Base-by-base conservation (phyloP, 2,329 filamentous ascomycete species). In the Tolypocladium inflatum region DNA sequence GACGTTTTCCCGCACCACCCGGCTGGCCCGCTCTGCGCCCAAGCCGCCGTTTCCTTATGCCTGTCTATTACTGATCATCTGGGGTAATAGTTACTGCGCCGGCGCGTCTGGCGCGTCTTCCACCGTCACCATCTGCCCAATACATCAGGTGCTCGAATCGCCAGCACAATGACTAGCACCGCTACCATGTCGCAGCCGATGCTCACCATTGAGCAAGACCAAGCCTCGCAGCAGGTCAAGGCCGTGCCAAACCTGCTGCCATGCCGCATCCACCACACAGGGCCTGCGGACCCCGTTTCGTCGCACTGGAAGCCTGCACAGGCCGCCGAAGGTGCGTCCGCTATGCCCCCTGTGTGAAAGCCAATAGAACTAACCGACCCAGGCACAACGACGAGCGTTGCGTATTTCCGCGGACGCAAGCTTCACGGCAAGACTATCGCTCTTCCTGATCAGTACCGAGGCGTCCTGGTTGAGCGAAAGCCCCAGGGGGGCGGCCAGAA, bases 371-470 rank as follows among this genome's bases (percentile, higher is more conserved):
- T 50, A 26, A 50, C 26, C 26, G 3, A 4, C 17, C 26, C 45
- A 50, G 45, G 45, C 26, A 33, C 45, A n/a, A n/a, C 26, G 11
- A 76, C 73, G 2, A 76, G 76, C 43, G 81, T 79, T 2, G 78
- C 86, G 4, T 88, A 92, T 67, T 88, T 95, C 63, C 86, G 92
- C 61, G 92, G 92, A 39, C 84, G 91, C 54, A 92, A 89, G 68
- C 79, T 97, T 1, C 79, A 84, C 52, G 91, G 89, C 48, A 87
- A 83, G 61, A 67, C 76, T 1, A 71, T 94, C 3, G 76, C 78
- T 4, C 70, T 97, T 0, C 91, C 92, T 0, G 74, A 83, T n/a
- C 81, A 83, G 3, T 95, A 92, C 69, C 78, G 82, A 63, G 88
- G 88, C 11, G 71, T 88, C 1, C 75, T 91, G 1, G 78, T 82